phyloP scores from a whole-genome alignment of 192 early-diverging fungal species.

The Coemansia sp. region DNA sequence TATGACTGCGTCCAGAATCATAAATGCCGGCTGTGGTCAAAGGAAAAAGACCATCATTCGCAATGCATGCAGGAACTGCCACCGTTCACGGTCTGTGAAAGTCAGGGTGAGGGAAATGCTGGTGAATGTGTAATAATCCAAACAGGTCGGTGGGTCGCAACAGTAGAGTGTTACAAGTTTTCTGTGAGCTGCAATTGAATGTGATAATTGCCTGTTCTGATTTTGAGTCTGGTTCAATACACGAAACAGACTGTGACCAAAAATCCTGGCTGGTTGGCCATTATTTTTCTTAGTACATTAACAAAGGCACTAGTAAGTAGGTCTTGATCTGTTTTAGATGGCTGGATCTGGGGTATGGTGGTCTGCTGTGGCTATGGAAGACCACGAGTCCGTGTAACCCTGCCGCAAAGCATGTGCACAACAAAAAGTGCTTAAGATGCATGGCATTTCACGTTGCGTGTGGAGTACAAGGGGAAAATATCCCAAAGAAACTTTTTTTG shows the following conservation, averaged over 20 bases:
- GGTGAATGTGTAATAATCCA: neutral
- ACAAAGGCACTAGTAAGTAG: neutral
- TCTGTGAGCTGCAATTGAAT: neutral
- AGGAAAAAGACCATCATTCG: slow-evolving; percentile 15
- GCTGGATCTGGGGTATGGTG: neutral
- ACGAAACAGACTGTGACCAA: neutral
- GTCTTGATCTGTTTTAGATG: neutral
- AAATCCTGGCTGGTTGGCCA: neutral
- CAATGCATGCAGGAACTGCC: slow-evolving; percentile 1
- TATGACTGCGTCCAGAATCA: neutral
- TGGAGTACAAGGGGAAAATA: neutral
- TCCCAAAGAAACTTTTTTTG: neutral
- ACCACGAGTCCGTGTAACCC: neutral
- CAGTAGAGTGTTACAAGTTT: neutral
- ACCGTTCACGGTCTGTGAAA: neutral
- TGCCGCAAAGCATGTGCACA: neutral
- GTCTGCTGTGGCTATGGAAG: neutral
- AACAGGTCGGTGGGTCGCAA: neutral
- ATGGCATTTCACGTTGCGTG: neutral
- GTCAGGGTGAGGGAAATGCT: neutral
- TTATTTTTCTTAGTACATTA: neutral
- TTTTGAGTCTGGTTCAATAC: neutral
- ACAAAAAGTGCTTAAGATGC: neutral
- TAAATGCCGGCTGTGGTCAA: slow-evolving; percentile 5
- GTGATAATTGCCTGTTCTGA: neutral